Conservation (phyloP, 768 basidiomycete genomes). For the Cystofilobasidium ferigula region DNA sequence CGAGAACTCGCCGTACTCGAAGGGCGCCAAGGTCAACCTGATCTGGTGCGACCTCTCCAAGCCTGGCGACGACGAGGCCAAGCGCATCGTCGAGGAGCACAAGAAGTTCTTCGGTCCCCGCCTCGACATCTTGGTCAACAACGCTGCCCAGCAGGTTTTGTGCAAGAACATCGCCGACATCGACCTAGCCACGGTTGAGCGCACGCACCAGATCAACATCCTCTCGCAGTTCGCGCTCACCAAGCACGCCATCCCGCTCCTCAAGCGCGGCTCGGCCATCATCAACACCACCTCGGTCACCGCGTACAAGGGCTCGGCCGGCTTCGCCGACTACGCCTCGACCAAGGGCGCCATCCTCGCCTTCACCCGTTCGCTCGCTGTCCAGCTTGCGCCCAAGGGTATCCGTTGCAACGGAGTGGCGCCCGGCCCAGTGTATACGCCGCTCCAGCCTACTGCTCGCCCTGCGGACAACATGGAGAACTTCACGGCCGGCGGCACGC, state of each 20-base stretch:
- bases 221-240: constrained; percentile 51
- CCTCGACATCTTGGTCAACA: constrained; percentile 52
- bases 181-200: constrained; percentile 47
- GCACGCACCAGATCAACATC: constrained; percentile 48
- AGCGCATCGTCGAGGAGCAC: constrained; percentile 46
- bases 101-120: constrained; percentile 39
- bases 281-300: constrained; percentile 56
- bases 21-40: constrained; percentile 30
- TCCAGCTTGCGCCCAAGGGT: constrained; percentile 48
- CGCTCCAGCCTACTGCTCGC: constrained; percentile 46
- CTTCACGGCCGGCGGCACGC: constrained; percentile 16
- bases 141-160: constrained; percentile 41
- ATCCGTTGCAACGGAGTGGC: constrained; percentile 50
- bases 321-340: constrained; percentile 46
- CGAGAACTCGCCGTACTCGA: constrained; percentile 41
- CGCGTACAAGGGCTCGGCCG: constrained; percentile 41
- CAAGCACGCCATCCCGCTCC: constrained; percentile 50
- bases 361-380: constrained; percentile 50
- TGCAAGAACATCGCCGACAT: constrained; percentile 45
- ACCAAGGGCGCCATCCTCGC: constrained; percentile 50
- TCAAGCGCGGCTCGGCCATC: constrained; percentile 50
- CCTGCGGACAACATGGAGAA: constrained; percentile 49
- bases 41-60: constrained; percentile 40
- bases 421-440: constrained; percentile 50
- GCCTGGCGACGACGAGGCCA: constrained; percentile 41